phyloP scores from a whole-genome alignment of 2,329 filamentous ascomycete species.

The Cordyceps sp. region DNA sequence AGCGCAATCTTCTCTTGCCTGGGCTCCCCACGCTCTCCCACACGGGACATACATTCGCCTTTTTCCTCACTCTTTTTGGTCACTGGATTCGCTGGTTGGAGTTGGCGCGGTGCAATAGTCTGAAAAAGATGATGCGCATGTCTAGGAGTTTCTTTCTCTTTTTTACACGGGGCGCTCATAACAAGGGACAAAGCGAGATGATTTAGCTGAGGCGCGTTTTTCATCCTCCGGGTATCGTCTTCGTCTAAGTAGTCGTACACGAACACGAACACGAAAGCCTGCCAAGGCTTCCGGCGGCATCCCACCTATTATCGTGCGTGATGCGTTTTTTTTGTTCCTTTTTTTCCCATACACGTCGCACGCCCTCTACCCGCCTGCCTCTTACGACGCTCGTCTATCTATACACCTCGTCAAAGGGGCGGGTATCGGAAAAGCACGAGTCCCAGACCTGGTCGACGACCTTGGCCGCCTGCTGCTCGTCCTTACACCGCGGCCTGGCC shows the following conservation, averaged over 20 bases:
- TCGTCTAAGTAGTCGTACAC: too few relatives aligned
- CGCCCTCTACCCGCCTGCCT: too few relatives aligned
- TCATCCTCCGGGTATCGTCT: constrained; percentile 4
- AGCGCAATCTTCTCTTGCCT: not conserved
- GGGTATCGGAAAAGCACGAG: constrained; percentile 84
- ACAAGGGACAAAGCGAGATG: too few relatives aligned
- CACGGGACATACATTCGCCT: too few relatives aligned
- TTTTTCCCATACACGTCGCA: not conserved
- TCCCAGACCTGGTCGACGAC: constrained; percentile 98
- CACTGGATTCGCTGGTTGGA: not conserved
- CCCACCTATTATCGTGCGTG: too few relatives aligned
- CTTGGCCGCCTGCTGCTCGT: constrained; percentile 71
- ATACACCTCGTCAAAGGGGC: constrained; percentile 95
- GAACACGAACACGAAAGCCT: too few relatives aligned
- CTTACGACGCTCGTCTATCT: constrained; percentile 28
- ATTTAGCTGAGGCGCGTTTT: too few relatives aligned
- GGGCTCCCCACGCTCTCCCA: too few relatives aligned
- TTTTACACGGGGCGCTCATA: too few relatives aligned
- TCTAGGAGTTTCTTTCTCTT: constrained; percentile 9
- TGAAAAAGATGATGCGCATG: constrained; percentile 12
- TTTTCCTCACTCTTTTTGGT: not conserved
- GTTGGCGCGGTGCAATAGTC: constrained; percentile 4
- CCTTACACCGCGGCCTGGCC: constrained; percentile 63
- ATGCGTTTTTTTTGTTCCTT: not conserved
- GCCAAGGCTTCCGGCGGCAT: too few relatives aligned